Evolutionary conservation across 495 filamentous ascomycete genomes (phyloP).

Genomic region (Staphylotrichum tortipilum): DNA sequence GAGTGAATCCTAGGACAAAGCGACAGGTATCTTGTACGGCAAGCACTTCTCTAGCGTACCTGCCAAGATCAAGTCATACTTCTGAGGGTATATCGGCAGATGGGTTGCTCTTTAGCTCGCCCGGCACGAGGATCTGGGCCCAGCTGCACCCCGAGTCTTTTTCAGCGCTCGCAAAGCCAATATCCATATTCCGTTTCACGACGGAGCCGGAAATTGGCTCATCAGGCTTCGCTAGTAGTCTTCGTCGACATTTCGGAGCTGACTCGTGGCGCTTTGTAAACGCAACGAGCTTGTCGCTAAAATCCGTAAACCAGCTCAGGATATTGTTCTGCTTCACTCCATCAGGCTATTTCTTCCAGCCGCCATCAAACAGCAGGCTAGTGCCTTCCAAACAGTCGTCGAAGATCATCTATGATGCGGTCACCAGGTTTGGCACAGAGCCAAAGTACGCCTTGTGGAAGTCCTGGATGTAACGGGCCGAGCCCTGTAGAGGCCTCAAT

Average conservation of each 20-base stretch:
- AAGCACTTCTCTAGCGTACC: slow-evolving; percentile 30
- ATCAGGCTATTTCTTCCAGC: slow-evolving; percentile 27
- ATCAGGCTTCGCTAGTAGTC: slow-evolving; percentile 26
- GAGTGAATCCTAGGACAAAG: slow-evolving; percentile 41
- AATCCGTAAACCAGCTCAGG: slow-evolving; percentile 28
- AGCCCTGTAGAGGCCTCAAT: too few species aligned
- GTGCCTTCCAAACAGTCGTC: slow-evolving; percentile 29
- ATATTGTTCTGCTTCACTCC: slow-evolving; percentile 25
- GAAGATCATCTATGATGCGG: slow-evolving; percentile 29
- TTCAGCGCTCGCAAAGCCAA: slow-evolving; percentile 33
- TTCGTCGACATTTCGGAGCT: slow-evolving; percentile 20
- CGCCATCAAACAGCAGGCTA: slow-evolving; percentile 22
- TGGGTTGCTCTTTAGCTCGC: slow-evolving; percentile 43
- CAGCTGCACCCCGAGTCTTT: slow-evolving; percentile 29
- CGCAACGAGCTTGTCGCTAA: slow-evolving; percentile 24
- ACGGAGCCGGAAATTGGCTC: slow-evolving; percentile 32
- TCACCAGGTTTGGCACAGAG: slow-evolving; percentile 24
- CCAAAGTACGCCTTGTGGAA: slow-evolving; percentile 28
- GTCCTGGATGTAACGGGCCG: too few species aligned
- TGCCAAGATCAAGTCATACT: slow-evolving; percentile 33
- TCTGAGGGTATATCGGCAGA: slow-evolving; percentile 28
- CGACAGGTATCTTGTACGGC: slow-evolving; percentile 39
- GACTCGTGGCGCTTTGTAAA: slow-evolving; percentile 17
- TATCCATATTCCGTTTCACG: slow-evolving; percentile 33
- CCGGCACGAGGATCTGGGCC: slow-evolving; percentile 40